Evolutionary conservation across 2,329 filamentous ascomycete genomes (phyloP).

Genomic region (Juglanconis oblonga): DNA sequence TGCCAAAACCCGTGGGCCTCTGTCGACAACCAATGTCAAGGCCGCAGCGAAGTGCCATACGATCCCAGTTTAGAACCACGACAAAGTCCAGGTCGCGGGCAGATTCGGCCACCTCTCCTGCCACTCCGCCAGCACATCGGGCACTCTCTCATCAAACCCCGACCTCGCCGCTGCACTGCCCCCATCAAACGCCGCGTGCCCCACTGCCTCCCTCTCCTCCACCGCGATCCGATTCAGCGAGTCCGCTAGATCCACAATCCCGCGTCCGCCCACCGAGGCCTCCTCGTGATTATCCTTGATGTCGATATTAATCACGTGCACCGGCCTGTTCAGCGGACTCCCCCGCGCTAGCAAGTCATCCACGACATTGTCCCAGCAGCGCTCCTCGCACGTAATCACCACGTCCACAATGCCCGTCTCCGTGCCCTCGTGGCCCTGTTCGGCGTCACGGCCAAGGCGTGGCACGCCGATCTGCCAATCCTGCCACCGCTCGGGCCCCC

Average conservation of each 20-base stretch:
- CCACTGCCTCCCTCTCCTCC: constrained; percentile 69
- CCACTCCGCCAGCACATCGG: constrained; percentile 88
- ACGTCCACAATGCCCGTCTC: constrained; percentile 90
- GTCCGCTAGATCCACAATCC: constrained; percentile 87
- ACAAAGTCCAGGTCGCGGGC: constrained; percentile 89
- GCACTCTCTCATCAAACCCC: constrained; percentile 89
- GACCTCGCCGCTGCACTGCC: constrained; percentile 64
- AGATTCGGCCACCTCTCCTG: constrained; percentile 92
- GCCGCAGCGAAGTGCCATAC: not conserved
- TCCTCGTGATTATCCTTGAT: constrained; percentile 99
- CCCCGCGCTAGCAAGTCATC: constrained; percentile 89
- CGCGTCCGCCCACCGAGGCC: constrained; percentile 82
- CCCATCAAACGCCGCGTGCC: constrained; percentile 64
- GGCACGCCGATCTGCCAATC: constrained; percentile 92
- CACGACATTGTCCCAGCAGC: constrained; percentile 96
- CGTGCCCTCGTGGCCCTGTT: constrained; percentile 75
- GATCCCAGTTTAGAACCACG: constrained; percentile 69
- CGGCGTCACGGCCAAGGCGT: constrained; percentile 69
- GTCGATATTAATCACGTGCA: constrained; percentile 97
- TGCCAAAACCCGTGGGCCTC: not conserved
- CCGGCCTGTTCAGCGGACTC: constrained; percentile 81
- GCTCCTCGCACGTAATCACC: constrained; percentile 95
- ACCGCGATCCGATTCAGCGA: constrained; percentile 76
- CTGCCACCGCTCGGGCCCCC: constrained; percentile 95
- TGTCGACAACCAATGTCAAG: not conserved